These are phyloP conservation scores for Colletotrichum musae DNA, from an alignment of 2,329 filamentous ascomycete genomes.

Conservation along the genomic window DNA sequence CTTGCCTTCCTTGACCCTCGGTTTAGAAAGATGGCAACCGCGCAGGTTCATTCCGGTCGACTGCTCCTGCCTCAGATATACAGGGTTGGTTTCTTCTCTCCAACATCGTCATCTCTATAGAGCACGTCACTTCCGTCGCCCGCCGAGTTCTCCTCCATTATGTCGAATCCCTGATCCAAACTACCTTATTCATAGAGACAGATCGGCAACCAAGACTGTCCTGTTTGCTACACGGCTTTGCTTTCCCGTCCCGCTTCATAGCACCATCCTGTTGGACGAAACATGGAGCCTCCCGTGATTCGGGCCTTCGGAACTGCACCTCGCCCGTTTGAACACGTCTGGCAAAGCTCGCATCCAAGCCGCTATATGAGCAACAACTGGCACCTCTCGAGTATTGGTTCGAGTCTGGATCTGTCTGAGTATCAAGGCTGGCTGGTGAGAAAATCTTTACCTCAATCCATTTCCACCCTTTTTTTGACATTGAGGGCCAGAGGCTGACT, in stretches of 20 bases:
- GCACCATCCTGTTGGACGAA: neutral
- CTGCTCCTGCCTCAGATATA: neutral
- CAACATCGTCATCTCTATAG: neutral
- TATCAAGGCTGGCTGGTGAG: too few species aligned
- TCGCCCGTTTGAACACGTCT: neutral
- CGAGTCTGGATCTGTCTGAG: too few species aligned
- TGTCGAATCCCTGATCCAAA: too few species aligned
- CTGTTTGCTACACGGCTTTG: neutral
- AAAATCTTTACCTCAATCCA: too few species aligned
- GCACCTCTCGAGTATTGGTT: too few species aligned
- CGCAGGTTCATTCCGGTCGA: neutral
- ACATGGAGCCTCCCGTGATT: neutral
- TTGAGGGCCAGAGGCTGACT: too few species aligned
- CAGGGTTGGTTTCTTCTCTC: neutral
- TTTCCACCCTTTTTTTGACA: too few species aligned
- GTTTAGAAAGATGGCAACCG: neutral
- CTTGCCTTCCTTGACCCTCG: neutral
- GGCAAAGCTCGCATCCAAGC: neutral
- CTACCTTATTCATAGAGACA: too few species aligned
- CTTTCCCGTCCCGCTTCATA: neutral
- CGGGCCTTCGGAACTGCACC: slow-evolving; percentile 3
- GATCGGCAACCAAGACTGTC: too few species aligned
- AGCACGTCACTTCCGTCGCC: too few species aligned
- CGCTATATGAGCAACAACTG: neutral
- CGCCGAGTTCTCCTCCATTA: too few species aligned